These are phyloP conservation scores for Alnus rubra DNA, from an alignment of 306 rosid genomes.

Conservation along the genomic window DNA sequence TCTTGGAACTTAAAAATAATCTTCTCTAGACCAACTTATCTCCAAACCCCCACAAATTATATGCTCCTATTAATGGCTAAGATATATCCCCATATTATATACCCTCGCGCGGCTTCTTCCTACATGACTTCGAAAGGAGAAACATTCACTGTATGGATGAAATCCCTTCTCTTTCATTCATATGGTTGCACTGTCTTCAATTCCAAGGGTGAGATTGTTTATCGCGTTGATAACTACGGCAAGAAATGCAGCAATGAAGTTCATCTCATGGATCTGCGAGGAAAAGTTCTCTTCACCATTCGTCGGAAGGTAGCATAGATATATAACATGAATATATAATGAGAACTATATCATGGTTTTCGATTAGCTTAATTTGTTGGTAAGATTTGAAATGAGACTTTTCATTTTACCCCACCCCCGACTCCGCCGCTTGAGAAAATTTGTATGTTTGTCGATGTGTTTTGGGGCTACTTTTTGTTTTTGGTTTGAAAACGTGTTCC, in stretches of 20 bases:
- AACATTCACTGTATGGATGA: slow-evolving; percentile 85
- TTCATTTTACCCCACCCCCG: too few relatives aligned
- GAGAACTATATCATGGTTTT: too few relatives aligned
- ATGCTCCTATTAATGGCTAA: slow-evolving; percentile 34
- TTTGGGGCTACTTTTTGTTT: too few relatives aligned
- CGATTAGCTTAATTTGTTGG: too few relatives aligned
- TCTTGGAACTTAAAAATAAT: neutral
- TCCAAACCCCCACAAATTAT: neutral
- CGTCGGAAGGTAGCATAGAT: slow-evolving; percentile 46
- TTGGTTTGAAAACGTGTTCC: too few relatives aligned
- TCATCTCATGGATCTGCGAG: slow-evolving; percentile 79
- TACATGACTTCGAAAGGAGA: slow-evolving; percentile 38
- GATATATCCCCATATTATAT: slow-evolving; percentile 39
- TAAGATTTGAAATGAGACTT: too few relatives aligned
- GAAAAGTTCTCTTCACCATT: slow-evolving; percentile 60
- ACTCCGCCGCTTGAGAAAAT: too few relatives aligned
- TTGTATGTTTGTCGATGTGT: too few relatives aligned
- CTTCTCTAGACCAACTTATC: neutral
- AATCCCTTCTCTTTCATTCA: slow-evolving; percentile 71
- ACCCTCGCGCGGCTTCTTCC: slow-evolving; percentile 14
- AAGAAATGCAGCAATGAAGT: slow-evolving; percentile 66
- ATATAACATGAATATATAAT: too few relatives aligned
- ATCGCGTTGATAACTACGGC: slow-evolving; percentile 81
- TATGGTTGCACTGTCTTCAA: slow-evolving; percentile 89
- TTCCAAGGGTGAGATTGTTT: slow-evolving; percentile 66